Percentiles rank a stretch among this genome's conserved stretches.
Conservation (phyloP, 176 grass and related monocot genomes). For the Thinopyrum elongatum region DNA sequence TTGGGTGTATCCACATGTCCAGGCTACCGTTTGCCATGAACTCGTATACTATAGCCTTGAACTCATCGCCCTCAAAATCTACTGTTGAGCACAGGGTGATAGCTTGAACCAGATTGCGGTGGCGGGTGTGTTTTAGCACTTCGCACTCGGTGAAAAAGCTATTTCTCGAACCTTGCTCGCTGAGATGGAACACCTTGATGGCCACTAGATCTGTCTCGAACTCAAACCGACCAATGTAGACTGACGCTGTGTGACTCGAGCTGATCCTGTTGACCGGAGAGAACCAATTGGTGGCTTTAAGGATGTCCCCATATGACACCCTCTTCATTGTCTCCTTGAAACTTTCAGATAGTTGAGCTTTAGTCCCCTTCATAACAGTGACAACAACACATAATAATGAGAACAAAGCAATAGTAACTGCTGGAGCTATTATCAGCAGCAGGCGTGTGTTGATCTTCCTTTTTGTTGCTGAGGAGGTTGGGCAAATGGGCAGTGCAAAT, state of each 20-base stretch:
- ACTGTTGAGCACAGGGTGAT: constrained; percentile 34
- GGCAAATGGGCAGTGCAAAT: constrained; percentile 25
- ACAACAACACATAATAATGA: neutral
- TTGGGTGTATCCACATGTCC: constrained; percentile 35
- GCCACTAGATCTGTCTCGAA: constrained; percentile 30
- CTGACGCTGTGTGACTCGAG: constrained; percentile 4
- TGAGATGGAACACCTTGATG: constrained; percentile 29
- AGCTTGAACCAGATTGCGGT: constrained; percentile 23
- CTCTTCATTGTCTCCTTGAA: constrained; percentile 36
- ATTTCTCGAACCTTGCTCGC: neutral
- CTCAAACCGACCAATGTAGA: constrained; percentile 34
- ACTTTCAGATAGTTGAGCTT: neutral
- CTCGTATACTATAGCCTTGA: constrained; percentile 33
- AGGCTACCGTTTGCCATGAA: constrained; percentile 48
- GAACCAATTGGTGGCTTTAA: constrained; percentile 41
- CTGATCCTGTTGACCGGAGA: constrained; percentile 1
- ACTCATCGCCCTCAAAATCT: constrained; percentile 20
- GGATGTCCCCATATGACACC: constrained; percentile 18
- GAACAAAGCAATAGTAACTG: neutral
- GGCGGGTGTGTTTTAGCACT: constrained; percentile 14
- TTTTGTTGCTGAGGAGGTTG: neutral
- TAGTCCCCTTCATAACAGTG: neutral
- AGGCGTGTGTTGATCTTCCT: neutral
- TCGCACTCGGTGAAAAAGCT: constrained; percentile 10
- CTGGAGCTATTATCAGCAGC: constrained; percentile 20